Conservation (phyloP, 2,329 filamentous ascomycete genomes). For the Seiridium unicorne region DNA sequence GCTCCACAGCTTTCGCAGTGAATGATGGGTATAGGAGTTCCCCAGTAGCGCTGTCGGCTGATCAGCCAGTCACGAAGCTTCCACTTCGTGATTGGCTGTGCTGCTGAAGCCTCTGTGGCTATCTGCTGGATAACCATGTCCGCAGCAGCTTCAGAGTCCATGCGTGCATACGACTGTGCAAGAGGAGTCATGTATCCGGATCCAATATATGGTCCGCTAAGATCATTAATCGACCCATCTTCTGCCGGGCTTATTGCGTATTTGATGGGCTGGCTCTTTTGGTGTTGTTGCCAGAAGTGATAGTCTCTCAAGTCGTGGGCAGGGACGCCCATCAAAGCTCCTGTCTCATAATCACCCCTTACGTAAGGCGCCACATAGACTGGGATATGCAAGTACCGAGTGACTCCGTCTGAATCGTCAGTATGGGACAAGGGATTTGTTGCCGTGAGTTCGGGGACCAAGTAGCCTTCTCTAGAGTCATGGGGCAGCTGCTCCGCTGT, state of each 20-base stretch:
- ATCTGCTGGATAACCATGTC: constrained; percentile 58
- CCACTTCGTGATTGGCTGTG: constrained; percentile 69
- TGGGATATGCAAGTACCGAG: constrained; percentile 50
- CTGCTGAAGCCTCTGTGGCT: constrained; percentile 51
- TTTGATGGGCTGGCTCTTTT: constrained; percentile 56
- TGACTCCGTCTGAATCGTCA: not conserved
- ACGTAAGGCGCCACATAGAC: constrained; percentile 85
- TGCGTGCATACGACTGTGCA: constrained; percentile 63
- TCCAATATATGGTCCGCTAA: constrained; percentile 55
- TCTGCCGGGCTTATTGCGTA: constrained; percentile 58
- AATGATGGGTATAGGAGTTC: constrained; percentile 83
- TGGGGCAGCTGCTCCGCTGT: constrained; percentile 53
- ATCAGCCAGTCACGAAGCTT: constrained; percentile 86
- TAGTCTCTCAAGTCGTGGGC: constrained; percentile 79
- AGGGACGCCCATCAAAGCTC: constrained; percentile 89
- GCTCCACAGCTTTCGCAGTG: constrained; percentile 76
- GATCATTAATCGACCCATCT: constrained; percentile 42
- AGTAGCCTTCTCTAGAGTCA: constrained; percentile 66
- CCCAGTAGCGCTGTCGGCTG: constrained; percentile 91
- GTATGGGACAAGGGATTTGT: constrained; percentile 38
- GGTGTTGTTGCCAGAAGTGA: constrained; percentile 76
- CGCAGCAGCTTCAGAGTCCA: constrained; percentile 62
- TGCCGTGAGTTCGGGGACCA: constrained; percentile 52
- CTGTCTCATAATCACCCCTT: constrained; percentile 79
- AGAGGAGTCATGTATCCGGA: constrained; percentile 67